Percentiles rank a stretch among this genome's conserved stretches.
Evolutionary conservation across 441 rosid species (phyloP).

Genomic region (Raphanus hybrid): DNA sequence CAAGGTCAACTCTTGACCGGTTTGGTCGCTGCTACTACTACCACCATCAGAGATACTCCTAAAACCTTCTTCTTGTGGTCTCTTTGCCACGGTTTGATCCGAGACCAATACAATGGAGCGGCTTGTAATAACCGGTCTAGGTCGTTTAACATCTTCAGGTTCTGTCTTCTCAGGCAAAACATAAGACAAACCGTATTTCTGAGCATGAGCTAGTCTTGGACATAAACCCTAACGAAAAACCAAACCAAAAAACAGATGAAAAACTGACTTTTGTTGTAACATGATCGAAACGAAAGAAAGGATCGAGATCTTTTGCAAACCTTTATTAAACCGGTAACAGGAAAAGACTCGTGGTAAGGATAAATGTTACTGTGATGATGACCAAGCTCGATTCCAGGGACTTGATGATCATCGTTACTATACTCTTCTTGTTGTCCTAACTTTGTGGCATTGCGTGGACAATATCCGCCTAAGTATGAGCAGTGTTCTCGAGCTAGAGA

Average conservation of each 20-base stretch:
- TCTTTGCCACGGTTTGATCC: slow-evolving; percentile 41
- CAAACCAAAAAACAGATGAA: slow-evolving; percentile 13
- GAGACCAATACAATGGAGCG: slow-evolving; percentile 49
- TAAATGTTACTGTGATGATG: slow-evolving; percentile 37
- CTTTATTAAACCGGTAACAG: slow-evolving; percentile 76
- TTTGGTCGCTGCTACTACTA: slow-evolving; percentile 32
- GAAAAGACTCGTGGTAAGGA: slow-evolving; percentile 54
- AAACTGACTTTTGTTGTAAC: not conserved
- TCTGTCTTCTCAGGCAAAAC: slow-evolving; percentile 40
- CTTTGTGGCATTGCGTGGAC: slow-evolving; percentile 54
- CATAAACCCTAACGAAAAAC: slow-evolving; percentile 68
- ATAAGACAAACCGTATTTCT: slow-evolving; percentile 75
- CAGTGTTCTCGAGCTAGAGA: slow-evolving; percentile 86
- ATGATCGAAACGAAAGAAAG: not conserved
- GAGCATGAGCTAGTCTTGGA: slow-evolving; percentile 85
- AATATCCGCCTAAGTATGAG: slow-evolving; percentile 84
- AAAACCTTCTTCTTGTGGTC: slow-evolving; percentile 37
- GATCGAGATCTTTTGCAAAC: slow-evolving; percentile 32
- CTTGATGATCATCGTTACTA: slow-evolving; percentile 47
- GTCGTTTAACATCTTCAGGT: slow-evolving; percentile 46
- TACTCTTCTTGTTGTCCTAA: slow-evolving; percentile 48
- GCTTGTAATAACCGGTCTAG: slow-evolving; percentile 44
- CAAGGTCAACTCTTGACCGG: slow-evolving; percentile 35
- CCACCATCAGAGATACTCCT: slow-evolving; percentile 33
- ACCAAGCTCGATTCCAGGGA: slow-evolving; percentile 44